Evolutionary conservation across 2,329 filamentous ascomycete genomes (phyloP), one percentile per base, ranked within the genome.

Genomic region (Botrytis elliptica): DNA sequence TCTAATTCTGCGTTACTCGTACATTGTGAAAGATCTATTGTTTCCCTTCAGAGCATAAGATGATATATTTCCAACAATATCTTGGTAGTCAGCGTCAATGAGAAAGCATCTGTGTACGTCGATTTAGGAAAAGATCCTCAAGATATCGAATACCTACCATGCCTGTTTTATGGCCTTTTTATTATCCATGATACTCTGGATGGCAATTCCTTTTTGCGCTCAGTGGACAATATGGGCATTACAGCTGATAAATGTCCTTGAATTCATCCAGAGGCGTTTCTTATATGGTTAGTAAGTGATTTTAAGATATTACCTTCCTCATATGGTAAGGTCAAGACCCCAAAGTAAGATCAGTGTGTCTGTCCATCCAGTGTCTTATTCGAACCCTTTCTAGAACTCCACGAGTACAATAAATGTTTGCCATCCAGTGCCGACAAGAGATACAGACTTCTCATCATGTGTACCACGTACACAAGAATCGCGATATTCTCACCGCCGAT

Each of bases 231-330:
- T 14, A 20, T 18, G 20, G 22, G 12, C 9, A 25, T 49, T 52
- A n/a, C 49, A 55, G 46, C 65, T 55, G 46, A 44, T 33, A 55
- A 55, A 22, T 55, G 25, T 55, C 52, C 33, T 40, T 40, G 65
- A 20, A 29, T 29, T 25, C 46, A n/a, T 68, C 8, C 36, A 55
- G 36, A 40, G 65, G 65, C 65, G 65, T 68, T 55, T 68, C 65
- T 40, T 55, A 42, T 22, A 55, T 42, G 46, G 65, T 68, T 68
- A 68, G 36, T 40, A 40, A 57, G 49, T 55, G 20, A 8, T 42
- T 57, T 42, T 33, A 5, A 29, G 16, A 25, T 42, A 38, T n/a
- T 18, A 57, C 66, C 49, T 68, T 57, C 66, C 55, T 42, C 66
- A 68, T 42, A 33, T 33, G 42, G 66, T 42, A 57, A 68, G 49